A percentile compares a stretch with the other conserved stretches of the same genome.
Evolutionary conservation across 2,329 filamentous ascomycete species (phyloP).

Genomic region (Trichoderma harzianum): DNA sequence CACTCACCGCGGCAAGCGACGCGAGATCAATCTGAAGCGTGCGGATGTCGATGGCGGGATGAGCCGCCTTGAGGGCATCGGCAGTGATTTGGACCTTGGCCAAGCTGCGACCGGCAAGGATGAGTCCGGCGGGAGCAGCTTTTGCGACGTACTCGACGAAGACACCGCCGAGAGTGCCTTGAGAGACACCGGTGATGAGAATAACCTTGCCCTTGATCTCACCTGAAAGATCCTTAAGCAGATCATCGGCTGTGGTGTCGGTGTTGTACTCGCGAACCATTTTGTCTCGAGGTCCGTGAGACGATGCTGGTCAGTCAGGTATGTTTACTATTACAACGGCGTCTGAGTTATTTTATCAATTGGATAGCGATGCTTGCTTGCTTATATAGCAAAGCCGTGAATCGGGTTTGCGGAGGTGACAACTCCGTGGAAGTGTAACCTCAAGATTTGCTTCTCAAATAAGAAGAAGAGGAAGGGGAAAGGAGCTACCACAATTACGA

Average conservation of each 20-base stretch:
- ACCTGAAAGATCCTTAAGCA: conserved; percentile 22
- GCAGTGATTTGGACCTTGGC: conserved; percentile 39
- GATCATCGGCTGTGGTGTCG: conserved; percentile 22
- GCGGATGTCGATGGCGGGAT: conserved; percentile 33
- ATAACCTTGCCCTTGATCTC: conserved; percentile 33
- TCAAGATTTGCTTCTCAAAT: too few relatives aligned
- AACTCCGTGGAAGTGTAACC: too few relatives aligned
- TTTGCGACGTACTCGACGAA: conserved; percentile 39
- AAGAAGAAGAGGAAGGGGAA: too few relatives aligned
- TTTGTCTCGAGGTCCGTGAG: background rate
- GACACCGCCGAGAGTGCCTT: conserved; percentile 36
- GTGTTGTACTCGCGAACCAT: conserved; percentile 3
- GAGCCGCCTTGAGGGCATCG: conserved; percentile 31
- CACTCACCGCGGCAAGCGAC: conserved; percentile 35
- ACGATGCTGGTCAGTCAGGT: background rate
- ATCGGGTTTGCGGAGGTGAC: too few relatives aligned
- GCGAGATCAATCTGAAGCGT: conserved; percentile 37
- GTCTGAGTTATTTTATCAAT: background rate
- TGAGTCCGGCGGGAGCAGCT: conserved; percentile 39
- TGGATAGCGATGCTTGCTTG: background rate
- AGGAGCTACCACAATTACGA: too few relatives aligned
- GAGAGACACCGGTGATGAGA: conserved; percentile 42
- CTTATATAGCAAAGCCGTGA: too few relatives aligned
- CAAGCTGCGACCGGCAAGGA: conserved; percentile 44
- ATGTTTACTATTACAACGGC: background rate